Percentiles rank a stretch among this genome's conserved stretches.
phyloP scores from a whole-genome alignment of 1,284 basidiomycete species.

The Cryptococcus hybrid region DNA sequence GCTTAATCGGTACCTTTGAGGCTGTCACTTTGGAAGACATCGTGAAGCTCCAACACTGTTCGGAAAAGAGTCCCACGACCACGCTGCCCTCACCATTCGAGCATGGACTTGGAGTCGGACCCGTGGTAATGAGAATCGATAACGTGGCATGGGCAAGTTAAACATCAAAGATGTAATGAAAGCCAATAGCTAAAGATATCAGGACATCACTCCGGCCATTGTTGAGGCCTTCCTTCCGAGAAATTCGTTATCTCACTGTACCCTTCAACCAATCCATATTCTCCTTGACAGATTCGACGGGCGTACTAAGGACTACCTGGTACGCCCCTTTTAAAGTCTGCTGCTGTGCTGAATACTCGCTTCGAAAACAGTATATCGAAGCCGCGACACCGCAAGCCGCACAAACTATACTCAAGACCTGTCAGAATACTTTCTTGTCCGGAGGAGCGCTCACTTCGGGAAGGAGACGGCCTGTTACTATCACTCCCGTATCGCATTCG shows the following conservation, averaged over 20 bases:
- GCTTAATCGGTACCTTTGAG: slow-evolving; percentile 20
- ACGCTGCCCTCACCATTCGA: no score
- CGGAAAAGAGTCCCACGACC: neutral
- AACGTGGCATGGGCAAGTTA: slow-evolving; percentile 47
- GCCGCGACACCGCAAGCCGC: slow-evolving; percentile 37
- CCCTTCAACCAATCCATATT: slow-evolving; percentile 46
- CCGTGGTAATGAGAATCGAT: slow-evolving; percentile 31
- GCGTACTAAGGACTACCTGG: slow-evolving; percentile 48
- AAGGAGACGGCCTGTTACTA: slow-evolving; percentile 44
- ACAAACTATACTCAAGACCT: slow-evolving; percentile 34
- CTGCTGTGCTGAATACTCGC: neutral
- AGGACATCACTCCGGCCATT: slow-evolving; percentile 47
- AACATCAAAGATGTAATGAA: neutral
- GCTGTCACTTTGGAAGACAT: neutral
- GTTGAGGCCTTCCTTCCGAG: slow-evolving; percentile 42
- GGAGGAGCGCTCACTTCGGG: slow-evolving; percentile 31
- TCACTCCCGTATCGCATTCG: slow-evolving; percentile 36
- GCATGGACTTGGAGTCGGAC: no score
- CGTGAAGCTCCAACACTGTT: neutral
- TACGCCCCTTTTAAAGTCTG: slow-evolving; percentile 13
- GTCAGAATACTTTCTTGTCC: slow-evolving; percentile 45
- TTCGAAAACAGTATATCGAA: slow-evolving; percentile 42
- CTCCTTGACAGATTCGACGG: slow-evolving; percentile 46
- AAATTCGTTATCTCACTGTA: slow-evolving; percentile 25
- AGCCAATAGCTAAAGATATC: neutral